Evolutionary conservation across 2,329 filamentous ascomycete genomes (phyloP).

Genomic region (Clarireedia homoeocarpa): DNA sequence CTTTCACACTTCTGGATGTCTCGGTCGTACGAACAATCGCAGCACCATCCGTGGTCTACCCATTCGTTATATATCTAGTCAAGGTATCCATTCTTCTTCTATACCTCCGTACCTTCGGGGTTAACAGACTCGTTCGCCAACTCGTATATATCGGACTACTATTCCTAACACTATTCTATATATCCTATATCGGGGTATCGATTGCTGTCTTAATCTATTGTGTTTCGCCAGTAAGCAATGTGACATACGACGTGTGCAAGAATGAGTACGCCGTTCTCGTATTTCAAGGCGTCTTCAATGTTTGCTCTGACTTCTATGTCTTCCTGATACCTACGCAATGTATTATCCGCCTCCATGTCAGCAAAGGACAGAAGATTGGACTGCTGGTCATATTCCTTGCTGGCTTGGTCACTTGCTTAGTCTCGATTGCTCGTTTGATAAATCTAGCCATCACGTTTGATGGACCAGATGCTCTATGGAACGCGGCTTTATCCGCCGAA

Average conservation of each 20-base stretch:
- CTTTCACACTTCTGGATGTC: neutral
- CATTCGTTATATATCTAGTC: neutral
- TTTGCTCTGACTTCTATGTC: conserved; percentile 4
- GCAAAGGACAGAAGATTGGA: conserved; percentile 2
- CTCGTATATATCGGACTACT: neutral
- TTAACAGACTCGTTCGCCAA: neutral
- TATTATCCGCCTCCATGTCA: conserved; percentile 1
- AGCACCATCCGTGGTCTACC: neutral
- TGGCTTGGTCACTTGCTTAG: neutral
- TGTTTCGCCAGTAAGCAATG: neutral
- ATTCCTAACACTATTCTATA: neutral
- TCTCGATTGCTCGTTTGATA: conserved; percentile 4
- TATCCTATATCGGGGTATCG: neutral
- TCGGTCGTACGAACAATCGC: neutral
- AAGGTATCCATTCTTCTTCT: neutral
- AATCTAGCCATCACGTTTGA: neutral
- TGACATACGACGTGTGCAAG: neutral
- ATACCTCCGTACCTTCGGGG: neutral
- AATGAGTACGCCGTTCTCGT: neutral
- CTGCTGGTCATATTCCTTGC: conserved; percentile 3
- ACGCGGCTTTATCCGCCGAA: neutral
- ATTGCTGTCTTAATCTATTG: neutral
- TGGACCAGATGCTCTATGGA: neutral
- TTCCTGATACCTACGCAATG: neutral
- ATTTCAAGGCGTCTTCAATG: neutral